Base-by-base conservation (phyloP, 345 rosid genomes). In the Eucalyptus brandiana region DNA sequence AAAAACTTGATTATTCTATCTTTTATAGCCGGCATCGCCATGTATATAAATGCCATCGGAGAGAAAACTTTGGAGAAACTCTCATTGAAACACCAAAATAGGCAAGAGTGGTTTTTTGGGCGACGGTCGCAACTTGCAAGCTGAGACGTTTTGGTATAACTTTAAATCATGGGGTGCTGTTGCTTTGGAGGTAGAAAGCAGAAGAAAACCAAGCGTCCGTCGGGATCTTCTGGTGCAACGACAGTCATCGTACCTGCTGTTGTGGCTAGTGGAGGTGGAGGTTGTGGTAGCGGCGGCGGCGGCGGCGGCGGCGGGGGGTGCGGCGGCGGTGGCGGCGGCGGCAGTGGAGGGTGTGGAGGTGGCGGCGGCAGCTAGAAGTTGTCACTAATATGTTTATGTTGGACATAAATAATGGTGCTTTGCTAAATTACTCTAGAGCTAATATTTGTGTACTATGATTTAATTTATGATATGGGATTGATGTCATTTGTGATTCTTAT, bases 241-340 rank as follows among this genome's bases (percentile, higher is more conserved):
- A 21, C 14, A 34, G 44, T 1, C 8, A 18, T 34, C 26, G 4
- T 19, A 72, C 37, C 80, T 69, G 5, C 4, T 19, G 12, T 23
- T 19, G 7, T 6, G 4, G 44, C 26, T 42, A 3, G 26, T 10
- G 44, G 44, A 34, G 23, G 69, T n/a, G 76, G 37, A 30, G 76
- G 21, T n/a, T 65, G 37, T 2, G 18, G 72, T 5, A 17, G 72
- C 0, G 19, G 34, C 0, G 32, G 24, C 1, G 81, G 45, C 24
- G 7, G 2, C 7, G 80, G 80, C 0, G 26, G 8, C 0, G 21
- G 54, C 0, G 8, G 80, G 18, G 23, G 23, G 12, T 32, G 80
- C 2, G 24, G 42, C 2, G 44, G 44, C 0, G 44, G 80, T 7
- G 4, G 42, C 1, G 80, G 69, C 0, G 15, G 67, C 0, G 24